Conservation (phyloP, 495 filamentous ascomycete genomes). For the Penicillium chermesinum region DNA sequence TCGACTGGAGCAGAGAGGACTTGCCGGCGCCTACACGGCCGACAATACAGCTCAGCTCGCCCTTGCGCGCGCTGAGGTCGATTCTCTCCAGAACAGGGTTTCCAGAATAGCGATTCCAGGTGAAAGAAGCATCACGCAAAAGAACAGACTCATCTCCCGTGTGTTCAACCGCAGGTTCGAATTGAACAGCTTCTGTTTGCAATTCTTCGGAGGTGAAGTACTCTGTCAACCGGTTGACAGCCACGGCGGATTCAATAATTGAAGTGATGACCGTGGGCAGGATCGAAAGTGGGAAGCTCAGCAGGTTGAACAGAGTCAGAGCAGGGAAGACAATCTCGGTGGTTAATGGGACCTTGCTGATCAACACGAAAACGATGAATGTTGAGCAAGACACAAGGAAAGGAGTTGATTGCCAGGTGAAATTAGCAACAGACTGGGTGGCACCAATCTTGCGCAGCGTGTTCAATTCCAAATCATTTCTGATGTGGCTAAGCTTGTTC, state of each 20-base stretch:
- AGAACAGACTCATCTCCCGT: slow-evolving; percentile 77
- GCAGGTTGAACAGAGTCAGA: slow-evolving; percentile 83
- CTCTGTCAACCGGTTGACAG: slow-evolving; percentile 76
- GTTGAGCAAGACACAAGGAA: slow-evolving; percentile 98
- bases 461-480: slow-evolving; percentile 92
- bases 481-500: slow-evolving; percentile 89
- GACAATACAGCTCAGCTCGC: slow-evolving; percentile 87
- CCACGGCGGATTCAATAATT: slow-evolving; percentile 93
- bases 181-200: slow-evolving; percentile 73
- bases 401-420: slow-evolving; percentile 99
- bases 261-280: slow-evolving; percentile 97
- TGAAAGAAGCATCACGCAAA: slow-evolving; percentile 82
- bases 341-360: slow-evolving; percentile 70
- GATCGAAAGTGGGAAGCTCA: slow-evolving; percentile 92
- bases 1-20: slow-evolving; percentile 80
- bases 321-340: slow-evolving; percentile 96
- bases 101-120: slow-evolving; percentile 79
- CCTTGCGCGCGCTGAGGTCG: slow-evolving; percentile 80
- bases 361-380: slow-evolving; percentile 90
- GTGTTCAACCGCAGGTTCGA: slow-evolving; percentile 61
- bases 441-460: slow-evolving; percentile 95
- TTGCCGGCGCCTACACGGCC: slow-evolving; percentile 95
- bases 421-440: slow-evolving; percentile 88
- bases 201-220: slow-evolving; percentile 88
- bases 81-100: slow-evolving; percentile 65